Conservation (phyloP, 2,329 filamentous ascomycete genomes). For the Pyricularia grisea region DNA sequence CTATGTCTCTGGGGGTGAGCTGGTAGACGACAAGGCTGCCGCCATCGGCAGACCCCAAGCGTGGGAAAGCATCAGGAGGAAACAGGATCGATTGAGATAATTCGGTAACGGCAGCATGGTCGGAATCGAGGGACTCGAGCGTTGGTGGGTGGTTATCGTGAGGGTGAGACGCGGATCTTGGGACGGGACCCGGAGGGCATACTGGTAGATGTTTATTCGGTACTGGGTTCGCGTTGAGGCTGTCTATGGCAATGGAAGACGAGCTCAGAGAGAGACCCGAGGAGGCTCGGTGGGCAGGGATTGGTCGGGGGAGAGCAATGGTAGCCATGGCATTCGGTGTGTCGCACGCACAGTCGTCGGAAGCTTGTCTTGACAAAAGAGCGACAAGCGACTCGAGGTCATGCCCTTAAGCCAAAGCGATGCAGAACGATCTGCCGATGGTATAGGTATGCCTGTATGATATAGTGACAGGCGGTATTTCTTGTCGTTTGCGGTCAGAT, state of each 20-base stretch:
- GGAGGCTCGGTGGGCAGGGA: conserved; percentile 21
- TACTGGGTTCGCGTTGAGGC: conserved; percentile 34
- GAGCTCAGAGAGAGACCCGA: conserved; percentile 19
- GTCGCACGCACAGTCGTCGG: background rate
- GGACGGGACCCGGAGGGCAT: conserved; percentile 70
- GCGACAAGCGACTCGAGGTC: background rate
- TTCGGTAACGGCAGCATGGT: conserved; percentile 30
- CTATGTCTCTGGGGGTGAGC: conserved; percentile 59
- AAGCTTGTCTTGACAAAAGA: background rate
- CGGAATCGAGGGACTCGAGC: conserved; percentile 23
- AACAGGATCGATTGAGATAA: conserved; percentile 61
- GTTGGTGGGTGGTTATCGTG: conserved; percentile 29
- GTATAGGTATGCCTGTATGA: background rate
- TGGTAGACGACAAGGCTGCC: conserved; percentile 57
- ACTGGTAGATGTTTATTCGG: conserved; percentile 88
- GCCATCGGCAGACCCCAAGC: conserved; percentile 26
- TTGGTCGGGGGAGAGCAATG: conserved; percentile 35
- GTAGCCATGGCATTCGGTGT: conserved; percentile 37
- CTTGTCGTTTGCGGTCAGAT: background rate
- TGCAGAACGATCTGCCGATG: background rate
- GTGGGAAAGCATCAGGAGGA: conserved; percentile 57
- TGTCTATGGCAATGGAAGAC: conserved; percentile 24
- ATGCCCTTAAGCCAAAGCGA: background rate
- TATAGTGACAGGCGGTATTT: background rate
- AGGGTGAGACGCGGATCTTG: conserved; percentile 32